Evolutionary conservation across 1,139 yeast species (phyloP), one percentile per base, ranked within the genome.

Genomic region (Trichomonascaceae sp.): DNA sequence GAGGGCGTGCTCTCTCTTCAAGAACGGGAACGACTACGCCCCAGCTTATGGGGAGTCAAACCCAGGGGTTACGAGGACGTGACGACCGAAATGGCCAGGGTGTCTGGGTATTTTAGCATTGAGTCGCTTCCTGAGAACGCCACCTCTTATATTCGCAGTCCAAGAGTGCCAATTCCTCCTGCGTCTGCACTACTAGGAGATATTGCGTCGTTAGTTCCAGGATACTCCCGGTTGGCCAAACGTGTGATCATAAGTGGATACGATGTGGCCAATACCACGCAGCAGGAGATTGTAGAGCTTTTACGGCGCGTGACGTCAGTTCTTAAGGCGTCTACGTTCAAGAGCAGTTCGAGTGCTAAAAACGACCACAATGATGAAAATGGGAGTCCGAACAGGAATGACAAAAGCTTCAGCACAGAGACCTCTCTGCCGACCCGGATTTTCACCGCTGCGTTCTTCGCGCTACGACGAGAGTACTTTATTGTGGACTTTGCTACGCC

Each of bases 11-110:
- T 54, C 1, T 62, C 76, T 0, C 53, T 73, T 14, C 62, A 67
- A 36, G 54, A 64, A 33, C 47, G 71, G 11, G 46, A 47, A 32
- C 61, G 74, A 27, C 56, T 64, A 5, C 70, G 67, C 27, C 65
- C 80, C 0, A 59, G 67, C 23, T 20, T 20, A 35, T 85, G 95
- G 95, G 93, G 85, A 32, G 61, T 70, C 13, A 67, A 68, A 23
- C 87, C 94, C 0, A 60, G 65, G 31, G 93, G 87, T 0, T 81
- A 79, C 52, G 93, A 82, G 48, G 67, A 69, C 9, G 75, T 81
- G 3, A 69, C 82, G 1, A 80, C 92, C 0, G 84, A 76, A 43
- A 65, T 80, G 43, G 93, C 93, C 4, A 85, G 85, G 48, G 62
- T 80, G 15, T 73, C 87, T 1, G 95, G 95, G 0, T 56, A 80